Percentiles rank a stretch among this genome's conserved stretches.
Evolutionary conservation across 2,329 filamentous ascomycete species (phyloP).

Genomic region (Dactylellina haptotyla): DNA sequence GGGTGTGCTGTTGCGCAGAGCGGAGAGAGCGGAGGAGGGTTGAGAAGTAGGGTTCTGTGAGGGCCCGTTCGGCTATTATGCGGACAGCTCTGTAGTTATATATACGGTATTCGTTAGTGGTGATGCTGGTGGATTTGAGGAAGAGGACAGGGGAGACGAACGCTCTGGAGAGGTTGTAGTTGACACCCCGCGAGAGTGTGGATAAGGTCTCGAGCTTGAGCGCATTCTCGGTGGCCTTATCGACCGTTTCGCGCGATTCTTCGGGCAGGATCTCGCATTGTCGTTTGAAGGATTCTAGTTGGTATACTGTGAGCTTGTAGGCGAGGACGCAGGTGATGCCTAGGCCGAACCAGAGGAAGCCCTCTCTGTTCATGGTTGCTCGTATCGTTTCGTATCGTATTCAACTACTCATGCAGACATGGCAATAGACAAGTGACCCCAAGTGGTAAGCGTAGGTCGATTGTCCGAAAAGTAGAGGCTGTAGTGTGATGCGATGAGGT

Average conservation of each 20-base stretch:
- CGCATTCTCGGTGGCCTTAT: constrained; percentile 50
- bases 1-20: neutral
- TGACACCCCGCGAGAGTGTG: constrained; percentile 36
- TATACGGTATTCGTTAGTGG: constrained; percentile 10
- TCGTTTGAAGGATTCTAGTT: constrained; percentile 44
- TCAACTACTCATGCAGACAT: neutral
- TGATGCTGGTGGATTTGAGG: neutral
- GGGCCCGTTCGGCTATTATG: constrained; percentile 52
- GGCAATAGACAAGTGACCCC: neutral
- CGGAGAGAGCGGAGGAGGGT: constrained; percentile 27
- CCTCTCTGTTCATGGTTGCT: constrained; percentile 23
- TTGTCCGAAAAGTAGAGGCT: too few relatives aligned
- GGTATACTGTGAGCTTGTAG: constrained; percentile 44
- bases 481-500: neutral
- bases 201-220: constrained; percentile 45
- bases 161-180: constrained; percentile 52
- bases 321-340: constrained; percentile 41
- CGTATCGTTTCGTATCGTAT: too few relatives aligned
- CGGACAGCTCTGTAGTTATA: constrained; percentile 39
- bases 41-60: constrained; percentile 22
- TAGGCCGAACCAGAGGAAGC: constrained; percentile 38
- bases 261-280: constrained; percentile 49
- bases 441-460: too few relatives aligned
- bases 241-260: constrained; percentile 46
- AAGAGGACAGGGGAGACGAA: constrained; percentile 8